These are phyloP conservation scores for Leccinum fallax DNA, from an alignment of 1,284 basidiomycete species.

Conservation along the genomic window DNA sequence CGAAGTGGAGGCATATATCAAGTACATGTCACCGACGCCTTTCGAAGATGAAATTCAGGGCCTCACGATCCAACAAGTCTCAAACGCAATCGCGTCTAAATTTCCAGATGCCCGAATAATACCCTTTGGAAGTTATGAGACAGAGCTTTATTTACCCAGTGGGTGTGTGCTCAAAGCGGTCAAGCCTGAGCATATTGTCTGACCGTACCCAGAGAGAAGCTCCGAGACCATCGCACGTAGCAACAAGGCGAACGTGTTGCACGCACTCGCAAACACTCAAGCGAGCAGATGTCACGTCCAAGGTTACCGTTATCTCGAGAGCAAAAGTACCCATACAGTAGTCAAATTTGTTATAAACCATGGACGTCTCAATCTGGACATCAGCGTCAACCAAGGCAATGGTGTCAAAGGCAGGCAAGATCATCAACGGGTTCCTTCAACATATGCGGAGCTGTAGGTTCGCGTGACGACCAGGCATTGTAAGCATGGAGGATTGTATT, in stretches of 20 bases:
- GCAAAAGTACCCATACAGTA: slow-evolving; percentile 94
- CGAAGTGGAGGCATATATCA: slow-evolving; percentile 84
- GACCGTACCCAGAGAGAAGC: slow-evolving; percentile 47
- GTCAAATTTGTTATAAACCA: slow-evolving; percentile 85
- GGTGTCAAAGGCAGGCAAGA: slow-evolving; percentile 81
- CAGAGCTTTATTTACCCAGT: slow-evolving; percentile 88
- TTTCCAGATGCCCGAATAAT: slow-evolving; percentile 85
- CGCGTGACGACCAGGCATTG: no score
- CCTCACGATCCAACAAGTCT: slow-evolving; percentile 77
- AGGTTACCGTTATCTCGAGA: slow-evolving; percentile 85
- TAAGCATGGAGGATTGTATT: no score
- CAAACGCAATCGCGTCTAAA: slow-evolving; percentile 59
- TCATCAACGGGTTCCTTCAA: slow-evolving; percentile 72
- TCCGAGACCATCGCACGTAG: slow-evolving; percentile 66
- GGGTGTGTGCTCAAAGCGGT: no score
- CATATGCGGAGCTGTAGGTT: no score
- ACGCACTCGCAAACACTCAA: slow-evolving; percentile 45
- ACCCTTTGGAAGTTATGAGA: slow-evolving; percentile 94
- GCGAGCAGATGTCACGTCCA: slow-evolving; percentile 57
- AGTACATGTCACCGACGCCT: slow-evolving; percentile 86
- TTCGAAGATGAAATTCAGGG: slow-evolving; percentile 82
- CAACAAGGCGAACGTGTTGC: slow-evolving; percentile 60
- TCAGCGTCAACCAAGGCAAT: slow-evolving; percentile 88
- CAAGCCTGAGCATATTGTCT: slow-evolving; percentile 1
- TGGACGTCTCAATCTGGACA: slow-evolving; percentile 52